phyloP scores from a whole-genome alignment of 2,329 filamentous ascomycete genomes.

The Fusarium continuum region DNA sequence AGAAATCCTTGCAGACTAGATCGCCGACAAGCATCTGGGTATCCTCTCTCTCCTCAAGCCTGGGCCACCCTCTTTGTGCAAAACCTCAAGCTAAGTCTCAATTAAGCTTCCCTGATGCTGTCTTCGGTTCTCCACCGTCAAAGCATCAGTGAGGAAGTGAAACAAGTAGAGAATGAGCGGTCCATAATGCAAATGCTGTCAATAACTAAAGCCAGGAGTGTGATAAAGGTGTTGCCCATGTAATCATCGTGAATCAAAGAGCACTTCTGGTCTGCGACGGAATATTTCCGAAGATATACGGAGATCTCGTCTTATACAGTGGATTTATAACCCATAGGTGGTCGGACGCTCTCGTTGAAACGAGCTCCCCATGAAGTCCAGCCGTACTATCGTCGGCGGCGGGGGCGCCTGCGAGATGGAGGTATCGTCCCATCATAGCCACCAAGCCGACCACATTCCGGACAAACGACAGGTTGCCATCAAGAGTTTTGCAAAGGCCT shows the following conservation, averaged over 20 bases:
- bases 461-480: constrained; percentile 98
- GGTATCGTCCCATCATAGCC: constrained; percentile 90
- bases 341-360: background rate
- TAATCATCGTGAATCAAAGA: constrained; percentile 1
- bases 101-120: background rate
- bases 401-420: constrained; percentile 98
- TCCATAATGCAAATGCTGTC: background rate
- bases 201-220: background rate
- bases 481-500: constrained; percentile 96
- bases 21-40: background rate
- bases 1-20: background rate
- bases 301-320: background rate
- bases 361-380: constrained; percentile 1
- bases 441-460: constrained; percentile 87
- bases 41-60: background rate
- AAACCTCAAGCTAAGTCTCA: background rate
- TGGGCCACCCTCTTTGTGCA: background rate
- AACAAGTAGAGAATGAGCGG: background rate
- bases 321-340: background rate
- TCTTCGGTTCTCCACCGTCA: background rate
- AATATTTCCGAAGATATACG: background rate
- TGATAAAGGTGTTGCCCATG: background rate
- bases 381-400: constrained; percentile 94
- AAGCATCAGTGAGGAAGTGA: background rate
- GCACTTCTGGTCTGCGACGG: background rate